Evolutionary conservation across 495 filamentous ascomycete genomes (phyloP).

Genomic region (Neurospora cerealis): DNA sequence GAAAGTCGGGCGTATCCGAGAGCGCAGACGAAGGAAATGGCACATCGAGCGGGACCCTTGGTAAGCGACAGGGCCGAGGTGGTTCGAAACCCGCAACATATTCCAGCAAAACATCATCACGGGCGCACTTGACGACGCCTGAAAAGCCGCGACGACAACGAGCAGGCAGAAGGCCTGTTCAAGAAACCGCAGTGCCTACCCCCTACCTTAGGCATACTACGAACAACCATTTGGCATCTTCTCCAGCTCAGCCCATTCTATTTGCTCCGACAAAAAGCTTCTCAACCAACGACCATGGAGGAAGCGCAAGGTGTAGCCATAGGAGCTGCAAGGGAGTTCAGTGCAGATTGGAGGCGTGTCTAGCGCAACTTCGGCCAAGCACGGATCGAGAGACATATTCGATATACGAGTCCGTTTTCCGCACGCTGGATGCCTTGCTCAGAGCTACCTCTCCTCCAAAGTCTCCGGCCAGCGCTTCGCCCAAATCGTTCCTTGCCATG

Average conservation of each 20-base stretch:
- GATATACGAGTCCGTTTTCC: slow-evolving; percentile 28
- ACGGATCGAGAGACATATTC: background rate
- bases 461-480: slow-evolving; percentile 4
- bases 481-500: slow-evolving; percentile 52
- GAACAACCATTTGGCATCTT: slow-evolving; percentile 13
- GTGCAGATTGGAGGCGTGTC: slow-evolving; percentile 11
- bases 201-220: slow-evolving; percentile 19
- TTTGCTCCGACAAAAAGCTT: background rate
- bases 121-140: slow-evolving; percentile 7
- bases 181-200: slow-evolving; percentile 15
- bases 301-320: slow-evolving; percentile 4
- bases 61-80: background rate
- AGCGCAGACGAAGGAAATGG: background rate
- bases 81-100: slow-evolving; percentile 7
- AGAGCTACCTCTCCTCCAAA: slow-evolving; percentile 26
- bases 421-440: slow-evolving; percentile 38
- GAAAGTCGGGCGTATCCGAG: background rate
- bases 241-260: background rate
- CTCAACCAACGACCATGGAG: background rate
- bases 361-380: slow-evolving; percentile 5
- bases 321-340: background rate
- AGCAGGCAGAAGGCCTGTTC: slow-evolving; percentile 2
- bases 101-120: slow-evolving; percentile 9
- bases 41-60: background rate
- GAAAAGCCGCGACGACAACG: slow-evolving; percentile 5